These are phyloP conservation scores for Parastagonospora nodorum DNA, from an alignment of 2,329 filamentous ascomycete genomes.

Conservation along the genomic window DNA sequence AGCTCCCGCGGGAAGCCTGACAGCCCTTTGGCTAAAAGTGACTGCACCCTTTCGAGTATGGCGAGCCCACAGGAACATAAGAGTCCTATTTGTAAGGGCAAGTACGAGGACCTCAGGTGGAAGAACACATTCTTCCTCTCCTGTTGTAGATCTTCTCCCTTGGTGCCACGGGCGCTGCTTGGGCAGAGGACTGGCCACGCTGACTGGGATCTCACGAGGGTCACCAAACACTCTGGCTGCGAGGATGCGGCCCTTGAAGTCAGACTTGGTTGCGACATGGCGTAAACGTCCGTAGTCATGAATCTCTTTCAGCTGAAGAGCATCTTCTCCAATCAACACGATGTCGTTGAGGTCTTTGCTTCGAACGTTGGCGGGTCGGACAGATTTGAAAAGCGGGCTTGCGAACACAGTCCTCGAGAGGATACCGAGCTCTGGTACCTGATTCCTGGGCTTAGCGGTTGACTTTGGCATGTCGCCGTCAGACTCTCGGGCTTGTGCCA, in stretches of 20 bases:
- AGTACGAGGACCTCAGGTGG: conserved; percentile 84
- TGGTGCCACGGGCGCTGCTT: conserved; percentile 17
- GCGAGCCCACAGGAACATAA: conserved; percentile 76
- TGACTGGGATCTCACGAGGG: conserved; percentile 25
- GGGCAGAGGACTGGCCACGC: conserved; percentile 26
- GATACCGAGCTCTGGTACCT: conserved; percentile 67
- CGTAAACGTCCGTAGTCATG: conserved; percentile 70
- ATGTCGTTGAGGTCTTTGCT: conserved; percentile 76
- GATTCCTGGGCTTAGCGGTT: conserved; percentile 36
- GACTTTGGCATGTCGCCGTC: conserved; percentile 33
- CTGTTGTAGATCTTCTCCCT: conserved; percentile 15
- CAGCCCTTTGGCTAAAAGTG: conserved; percentile 65
- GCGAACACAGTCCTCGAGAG: conserved; percentile 78
- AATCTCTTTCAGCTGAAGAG: conserved; percentile 80
- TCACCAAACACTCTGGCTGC: conserved; percentile 76
- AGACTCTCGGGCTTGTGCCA: conserved; percentile 40
- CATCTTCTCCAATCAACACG: conserved; percentile 82
- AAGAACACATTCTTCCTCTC: conserved; percentile 22
- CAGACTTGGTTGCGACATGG: conserved; percentile 75
- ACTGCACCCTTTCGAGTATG: conserved; percentile 51
- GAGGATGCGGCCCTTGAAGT: conserved; percentile 79
- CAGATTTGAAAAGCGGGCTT: conserved; percentile 75
- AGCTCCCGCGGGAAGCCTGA: conserved; percentile 63
- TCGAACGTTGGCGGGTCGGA: conserved; percentile 79
- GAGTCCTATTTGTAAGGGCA: conserved; percentile 72